These are phyloP conservation scores for Plasmodium vivax DNA, from an alignment of 169 alveolate species.

Conservation along the genomic window DNA sequence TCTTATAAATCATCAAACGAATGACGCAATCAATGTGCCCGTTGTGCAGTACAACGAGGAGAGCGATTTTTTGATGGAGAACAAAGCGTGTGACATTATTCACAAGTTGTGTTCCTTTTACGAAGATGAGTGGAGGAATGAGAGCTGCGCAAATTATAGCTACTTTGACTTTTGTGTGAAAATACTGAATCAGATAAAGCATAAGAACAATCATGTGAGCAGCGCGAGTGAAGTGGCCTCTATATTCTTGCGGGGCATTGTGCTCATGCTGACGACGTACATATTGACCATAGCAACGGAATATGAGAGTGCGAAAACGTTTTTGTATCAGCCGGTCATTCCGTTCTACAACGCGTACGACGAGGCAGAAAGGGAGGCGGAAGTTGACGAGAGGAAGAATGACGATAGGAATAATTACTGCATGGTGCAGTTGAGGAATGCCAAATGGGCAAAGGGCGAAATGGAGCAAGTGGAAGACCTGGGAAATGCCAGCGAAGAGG, in stretches of 20 bases:
- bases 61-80: conserved; percentile 28
- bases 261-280: conserved; percentile 70
- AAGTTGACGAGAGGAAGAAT: conserved; percentile 11
- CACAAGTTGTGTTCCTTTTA: conserved; percentile 61
- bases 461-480: not conserved
- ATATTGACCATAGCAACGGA: conserved; percentile 64
- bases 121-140: conserved; percentile 33
- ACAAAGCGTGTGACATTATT: conserved; percentile 44
- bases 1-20: conserved; percentile 43
- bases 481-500: not conserved
- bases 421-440: not conserved
- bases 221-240: conserved; percentile 76
- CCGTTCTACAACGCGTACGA: conserved; percentile 62
- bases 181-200: conserved; percentile 48
- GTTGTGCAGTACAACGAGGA: conserved; percentile 30
- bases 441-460: not conserved
- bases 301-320: conserved; percentile 50
- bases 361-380: conserved; percentile 23
- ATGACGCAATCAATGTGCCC: conserved; percentile 58
- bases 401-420: not conserved
- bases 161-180: conserved; percentile 38
- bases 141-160: not conserved
- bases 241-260: conserved; percentile 63
- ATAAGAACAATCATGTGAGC: conserved; percentile 58
- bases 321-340: conserved; percentile 70